Percentiles rank a stretch among this genome's conserved stretches.
Evolutionary conservation across 208 protist genomes (phyloP).

Genomic region (Acanthamoeba royreba): DNA sequence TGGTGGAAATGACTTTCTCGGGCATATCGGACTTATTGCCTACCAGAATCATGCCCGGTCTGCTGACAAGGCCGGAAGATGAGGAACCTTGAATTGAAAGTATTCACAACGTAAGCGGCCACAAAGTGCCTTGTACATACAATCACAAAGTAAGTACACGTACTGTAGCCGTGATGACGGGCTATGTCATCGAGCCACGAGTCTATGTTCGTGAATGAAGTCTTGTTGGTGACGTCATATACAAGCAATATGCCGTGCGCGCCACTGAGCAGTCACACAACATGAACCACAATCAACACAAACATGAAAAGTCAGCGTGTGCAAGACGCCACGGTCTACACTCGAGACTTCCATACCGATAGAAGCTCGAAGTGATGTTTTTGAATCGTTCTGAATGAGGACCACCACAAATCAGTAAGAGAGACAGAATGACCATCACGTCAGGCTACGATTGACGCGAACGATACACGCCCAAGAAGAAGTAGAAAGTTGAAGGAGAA

Average conservation of each 20-base stretch:
- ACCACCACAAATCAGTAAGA: not conserved
- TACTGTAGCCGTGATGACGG: conserved; percentile 94
- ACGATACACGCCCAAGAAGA: no score
- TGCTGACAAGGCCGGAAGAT: conserved; percentile 89
- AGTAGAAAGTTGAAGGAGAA: not conserved
- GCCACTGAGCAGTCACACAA: conserved; percentile 74
- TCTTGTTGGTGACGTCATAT: conserved; percentile 93
- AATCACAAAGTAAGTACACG: not conserved
- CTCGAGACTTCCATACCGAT: not conserved
- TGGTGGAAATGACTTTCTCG: conserved; percentile 88
- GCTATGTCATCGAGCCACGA: conserved; percentile 94
- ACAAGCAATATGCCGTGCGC: conserved; percentile 96
- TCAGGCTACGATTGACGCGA: no score
- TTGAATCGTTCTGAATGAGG: not conserved
- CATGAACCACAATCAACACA: not conserved
- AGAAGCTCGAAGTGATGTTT: conserved; percentile 47
- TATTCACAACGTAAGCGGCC: not conserved
- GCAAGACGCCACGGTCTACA: not conserved
- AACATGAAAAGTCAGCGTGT: not conserved
- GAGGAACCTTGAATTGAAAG: not conserved
- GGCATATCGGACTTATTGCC: conserved; percentile 98
- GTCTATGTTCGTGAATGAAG: conserved; percentile 93
- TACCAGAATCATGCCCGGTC: conserved; percentile 87
- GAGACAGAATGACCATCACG: not conserved
- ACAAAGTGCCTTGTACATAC: not conserved